These are phyloP conservation scores for Yarrowia osloensis DNA, from an alignment of 805 yeast genomes.

Conservation along the genomic window DNA sequence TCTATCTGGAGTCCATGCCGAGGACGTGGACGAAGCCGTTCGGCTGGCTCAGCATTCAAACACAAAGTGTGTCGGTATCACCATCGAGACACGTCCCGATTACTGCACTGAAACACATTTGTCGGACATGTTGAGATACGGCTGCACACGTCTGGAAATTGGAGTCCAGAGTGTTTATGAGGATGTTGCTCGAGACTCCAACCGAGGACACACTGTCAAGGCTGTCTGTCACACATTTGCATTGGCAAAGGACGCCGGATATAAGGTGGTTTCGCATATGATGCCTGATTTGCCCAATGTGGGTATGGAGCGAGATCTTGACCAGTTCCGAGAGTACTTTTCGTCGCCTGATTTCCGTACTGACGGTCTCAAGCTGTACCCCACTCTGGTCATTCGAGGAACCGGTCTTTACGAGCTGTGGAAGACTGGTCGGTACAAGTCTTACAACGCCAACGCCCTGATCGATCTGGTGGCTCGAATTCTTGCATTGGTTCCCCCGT, in stretches of 20 bases:
- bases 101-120: conserved; percentile 95
- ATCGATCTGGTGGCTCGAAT: conserved; percentile 95
- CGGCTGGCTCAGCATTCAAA: conserved; percentile 87
- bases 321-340: conserved; percentile 93
- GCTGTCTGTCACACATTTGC: conserved; percentile 95
- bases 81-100: conserved; percentile 97
- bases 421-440: conserved; percentile 93
- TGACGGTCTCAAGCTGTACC: conserved; percentile 93
- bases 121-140: conserved; percentile 93
- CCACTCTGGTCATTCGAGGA: conserved; percentile 94
- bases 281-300: conserved; percentile 99
- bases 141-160: conserved; percentile 94
- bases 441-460: conserved; percentile 91
- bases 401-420: conserved; percentile 96
- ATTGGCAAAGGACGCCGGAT: conserved; percentile 96
- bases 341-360: conserved; percentile 97
- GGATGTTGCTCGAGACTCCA: conserved; percentile 97
- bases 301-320: conserved; percentile 96
- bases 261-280: conserved; percentile 97
- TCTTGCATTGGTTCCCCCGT: conserved; percentile 94
- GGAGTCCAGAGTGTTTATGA: conserved; percentile 98
- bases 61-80: conserved; percentile 97
- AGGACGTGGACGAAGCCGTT: conserved; percentile 86
- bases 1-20: conserved; percentile 86
- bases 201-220: conserved; percentile 95